These are phyloP conservation scores for Yamadazyma diospyri DNA, from an alignment of 1,139 yeast species.

Conservation along the genomic window DNA sequence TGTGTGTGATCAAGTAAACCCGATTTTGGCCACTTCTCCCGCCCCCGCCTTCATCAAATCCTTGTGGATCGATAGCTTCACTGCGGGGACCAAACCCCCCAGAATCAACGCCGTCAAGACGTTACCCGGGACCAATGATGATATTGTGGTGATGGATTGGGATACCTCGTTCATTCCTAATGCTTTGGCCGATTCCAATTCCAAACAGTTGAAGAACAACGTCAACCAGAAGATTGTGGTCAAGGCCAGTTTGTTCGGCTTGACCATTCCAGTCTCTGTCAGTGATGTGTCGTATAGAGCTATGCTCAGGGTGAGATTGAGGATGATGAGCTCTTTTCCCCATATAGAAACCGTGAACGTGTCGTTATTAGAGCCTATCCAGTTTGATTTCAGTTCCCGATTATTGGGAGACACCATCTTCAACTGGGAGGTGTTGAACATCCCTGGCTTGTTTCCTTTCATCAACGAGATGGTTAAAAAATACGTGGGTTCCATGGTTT, in stretches of 20 bases:
- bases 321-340: constrained; percentile 88
- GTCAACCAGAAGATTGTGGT: constrained; percentile 79
- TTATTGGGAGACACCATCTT: constrained; percentile 72
- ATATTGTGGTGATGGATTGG: constrained; percentile 97
- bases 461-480: constrained; percentile 82
- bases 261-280: constrained; percentile 60
- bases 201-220: constrained; percentile 75
- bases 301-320: constrained; percentile 71
- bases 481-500: constrained; percentile 82
- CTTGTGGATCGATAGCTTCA: constrained; percentile 82
- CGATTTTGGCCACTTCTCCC: constrained; percentile 69
- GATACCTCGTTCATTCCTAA: constrained; percentile 87
- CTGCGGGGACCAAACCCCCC: constrained; percentile 94
- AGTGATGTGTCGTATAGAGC: constrained; percentile 64
- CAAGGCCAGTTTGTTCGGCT: constrained; percentile 63
- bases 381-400: constrained; percentile 75
- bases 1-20: constrained; percentile 81
- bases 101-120: constrained; percentile 88
- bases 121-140: constrained; percentile 80
- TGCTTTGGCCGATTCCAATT: constrained; percentile 74
- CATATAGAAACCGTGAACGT: constrained; percentile 89
- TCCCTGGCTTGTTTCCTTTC: constrained; percentile 83
- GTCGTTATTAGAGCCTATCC: constrained; percentile 79
- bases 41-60: constrained; percentile 81
- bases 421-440: constrained; percentile 79